Conservation (phyloP, 2,329 filamentous ascomycete species). For the Fusarium euwallaceae region DNA sequence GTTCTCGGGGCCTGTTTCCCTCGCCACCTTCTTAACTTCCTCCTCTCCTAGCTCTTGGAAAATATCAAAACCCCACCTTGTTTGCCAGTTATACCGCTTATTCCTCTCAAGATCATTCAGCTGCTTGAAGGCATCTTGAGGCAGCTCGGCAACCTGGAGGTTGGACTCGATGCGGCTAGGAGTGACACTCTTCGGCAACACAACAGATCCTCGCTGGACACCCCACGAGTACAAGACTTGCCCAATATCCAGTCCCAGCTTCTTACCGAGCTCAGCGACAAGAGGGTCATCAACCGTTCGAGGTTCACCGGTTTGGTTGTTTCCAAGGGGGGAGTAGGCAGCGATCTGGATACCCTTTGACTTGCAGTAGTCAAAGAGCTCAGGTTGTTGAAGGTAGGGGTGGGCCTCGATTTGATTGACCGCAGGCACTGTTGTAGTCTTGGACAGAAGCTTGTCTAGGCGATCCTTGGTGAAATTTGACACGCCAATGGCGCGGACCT, state of each 20-base stretch:
- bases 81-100: slow-evolving; percentile 59
- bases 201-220: slow-evolving; percentile 72
- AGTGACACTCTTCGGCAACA: slow-evolving; percentile 77
- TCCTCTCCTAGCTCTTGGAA: slow-evolving; percentile 58
- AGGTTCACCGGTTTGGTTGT: slow-evolving; percentile 61
- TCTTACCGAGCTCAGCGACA: slow-evolving; percentile 59
- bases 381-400: slow-evolving; percentile 73
- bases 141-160: slow-evolving; percentile 56
- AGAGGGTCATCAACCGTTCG: slow-evolving; percentile 63
- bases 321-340: slow-evolving; percentile 40
- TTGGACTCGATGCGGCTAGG: slow-evolving; percentile 76
- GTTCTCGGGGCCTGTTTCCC: slow-evolving; percentile 18
- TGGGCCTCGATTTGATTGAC: slow-evolving; percentile 79
- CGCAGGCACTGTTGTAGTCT: slow-evolving; percentile 69
- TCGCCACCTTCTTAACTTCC: slow-evolving; percentile 42
- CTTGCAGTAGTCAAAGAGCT: slow-evolving; percentile 52
- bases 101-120: slow-evolving; percentile 56
- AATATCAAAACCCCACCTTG: slow-evolving; percentile 59
- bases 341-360: neutral
- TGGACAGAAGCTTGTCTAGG: slow-evolving; percentile 59
- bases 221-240: slow-evolving; percentile 68
- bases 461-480: slow-evolving; percentile 61
- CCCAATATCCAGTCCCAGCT: slow-evolving; percentile 50
- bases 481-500: slow-evolving; percentile 62
- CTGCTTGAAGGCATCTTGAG: slow-evolving; percentile 52